Conservation (phyloP, 495 filamentous ascomycete genomes). For the Lophiotrema nucula region DNA sequence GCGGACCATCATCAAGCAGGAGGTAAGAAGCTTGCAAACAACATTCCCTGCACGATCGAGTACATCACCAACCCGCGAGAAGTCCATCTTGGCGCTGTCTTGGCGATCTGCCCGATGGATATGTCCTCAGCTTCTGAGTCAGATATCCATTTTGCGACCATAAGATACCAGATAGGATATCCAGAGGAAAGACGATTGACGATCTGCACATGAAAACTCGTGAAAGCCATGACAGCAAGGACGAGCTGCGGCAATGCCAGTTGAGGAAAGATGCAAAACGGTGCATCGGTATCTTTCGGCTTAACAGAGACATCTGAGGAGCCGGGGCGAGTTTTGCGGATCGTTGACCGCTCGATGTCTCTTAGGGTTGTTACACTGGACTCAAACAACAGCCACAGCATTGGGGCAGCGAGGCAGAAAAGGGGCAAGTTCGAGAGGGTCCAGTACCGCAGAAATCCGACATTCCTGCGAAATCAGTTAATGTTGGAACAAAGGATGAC, state of each 20-base stretch:
- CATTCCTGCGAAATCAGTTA: conserved; percentile 73
- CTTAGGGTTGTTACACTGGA: conserved; percentile 57
- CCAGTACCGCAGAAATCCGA: conserved; percentile 90
- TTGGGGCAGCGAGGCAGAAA: conserved; percentile 78
- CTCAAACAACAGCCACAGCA: conserved; percentile 64
- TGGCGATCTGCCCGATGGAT: conserved; percentile 18
- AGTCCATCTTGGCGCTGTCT: conserved; percentile 31
- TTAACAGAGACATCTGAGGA: neutral
- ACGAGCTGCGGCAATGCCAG: conserved; percentile 72
- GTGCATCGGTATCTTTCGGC: no score
- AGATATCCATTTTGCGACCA: conserved; percentile 50
- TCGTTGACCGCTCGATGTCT: neutral
- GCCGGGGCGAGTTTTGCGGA: no score
- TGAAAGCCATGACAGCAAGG: conserved; percentile 67
- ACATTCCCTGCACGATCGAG: conserved; percentile 19
- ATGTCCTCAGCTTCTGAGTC: neutral
- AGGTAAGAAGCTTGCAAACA: conserved; percentile 26
- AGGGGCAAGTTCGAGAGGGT: conserved; percentile 80
- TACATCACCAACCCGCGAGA: conserved; percentile 67
- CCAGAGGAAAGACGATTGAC: conserved; percentile 85
- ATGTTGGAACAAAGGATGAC: no score
- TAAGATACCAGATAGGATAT: conserved; percentile 85
- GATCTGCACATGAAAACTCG: conserved; percentile 88
- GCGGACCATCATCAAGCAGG: conserved; percentile 25
- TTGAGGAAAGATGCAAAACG: conserved; percentile 44